Percentiles rank a stretch among this genome's conserved stretches.
These are phyloP conservation scores for Mollisia scopiformis DNA, from an alignment of 2,329 filamentous ascomycete species.

Conservation along the genomic window DNA sequence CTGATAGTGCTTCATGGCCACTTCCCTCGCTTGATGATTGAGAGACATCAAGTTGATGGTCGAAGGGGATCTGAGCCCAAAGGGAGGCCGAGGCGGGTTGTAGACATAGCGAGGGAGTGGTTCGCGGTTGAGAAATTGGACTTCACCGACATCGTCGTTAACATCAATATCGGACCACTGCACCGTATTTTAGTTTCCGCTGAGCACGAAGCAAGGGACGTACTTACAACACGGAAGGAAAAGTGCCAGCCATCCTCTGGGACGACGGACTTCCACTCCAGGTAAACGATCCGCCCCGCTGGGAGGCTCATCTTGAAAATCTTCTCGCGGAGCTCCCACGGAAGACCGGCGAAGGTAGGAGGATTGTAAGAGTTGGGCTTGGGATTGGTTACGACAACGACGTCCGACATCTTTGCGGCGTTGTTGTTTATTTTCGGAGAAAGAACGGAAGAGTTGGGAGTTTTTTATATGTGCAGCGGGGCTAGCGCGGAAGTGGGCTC, in stretches of 20 bases:
- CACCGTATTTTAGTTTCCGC: too few relatives aligned
- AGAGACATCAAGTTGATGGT: not conserved
- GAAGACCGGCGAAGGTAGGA: not conserved
- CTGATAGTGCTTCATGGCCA: too few relatives aligned
- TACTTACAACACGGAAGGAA: not conserved
- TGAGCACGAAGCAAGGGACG: too few relatives aligned
- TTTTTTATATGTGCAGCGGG: not conserved
- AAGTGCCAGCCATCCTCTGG: too few relatives aligned
- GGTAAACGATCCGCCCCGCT: not conserved
- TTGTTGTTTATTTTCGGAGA: not conserved
- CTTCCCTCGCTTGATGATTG: too few relatives aligned
- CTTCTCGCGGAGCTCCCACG: not conserved
- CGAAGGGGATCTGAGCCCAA: not conserved
- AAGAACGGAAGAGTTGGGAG: not conserved
- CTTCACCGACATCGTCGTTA: too few relatives aligned
- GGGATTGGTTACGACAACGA: not conserved
- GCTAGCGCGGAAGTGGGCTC: too few relatives aligned
- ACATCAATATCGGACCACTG: too few relatives aligned
- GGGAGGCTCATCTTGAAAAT: not conserved
- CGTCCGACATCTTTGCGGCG: not conserved
- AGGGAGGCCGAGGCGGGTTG: too few relatives aligned
- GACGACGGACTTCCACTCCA: not conserved
- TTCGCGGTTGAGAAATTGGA: too few relatives aligned
- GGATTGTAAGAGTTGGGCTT: not conserved
- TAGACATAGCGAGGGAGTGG: too few relatives aligned